Base-by-base conservation (phyloP, 1,284 basidiomycete species). In the Entoloma clypeatum region DNA sequence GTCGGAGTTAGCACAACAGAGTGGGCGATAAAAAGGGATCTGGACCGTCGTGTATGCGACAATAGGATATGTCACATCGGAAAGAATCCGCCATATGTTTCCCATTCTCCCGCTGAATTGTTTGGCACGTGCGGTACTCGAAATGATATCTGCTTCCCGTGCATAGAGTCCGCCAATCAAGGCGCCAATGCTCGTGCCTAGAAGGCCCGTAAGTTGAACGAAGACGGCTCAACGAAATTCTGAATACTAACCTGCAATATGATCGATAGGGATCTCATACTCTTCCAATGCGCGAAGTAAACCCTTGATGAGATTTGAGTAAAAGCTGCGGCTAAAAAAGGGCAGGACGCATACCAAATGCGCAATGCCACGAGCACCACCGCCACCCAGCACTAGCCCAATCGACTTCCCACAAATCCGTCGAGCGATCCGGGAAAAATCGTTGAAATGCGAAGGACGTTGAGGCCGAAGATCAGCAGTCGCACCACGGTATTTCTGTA, bases 111-210 rank as follows among this genome's bases (percentile, higher is more conserved):
- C 85, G 44, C 90, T 86, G 62, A 98, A 95, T 41, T 90, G 85
- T 60, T 92, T 95, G n/a, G 88, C 81, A 31, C 94, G 76, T 2
- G 87, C 93, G 5, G 87, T 73, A 39, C 81, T 87, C 23, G 89
- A 90, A 29, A 98, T 77, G 16, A 97, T 67, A 61, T 98, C 92
- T 17, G 89, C 92, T 58, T 97, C 93, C 21, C 88, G 78, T 6
- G 96, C 93, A 65, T 98, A 99, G 18, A 99, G 67, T 0, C 94
- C 96, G n/a, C 93, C 95, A 32, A 99, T 84, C 44, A 98, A 83
- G 3, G 87, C 78, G 0, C 95, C 95, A 42, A 99, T 98, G 56
- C 88, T 92, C 9, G 91, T 86, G 32, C 92, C 79, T 78, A 3
- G 33, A 26, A 18, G 41, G 32, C 29, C 24, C 14, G 26, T 9